A percentile compares a stretch with the other conserved stretches of the same genome.
Evolutionary conservation across 192 early-diverging fungal species (phyloP).

Genomic region (Rhizophlyctis rosea): DNA sequence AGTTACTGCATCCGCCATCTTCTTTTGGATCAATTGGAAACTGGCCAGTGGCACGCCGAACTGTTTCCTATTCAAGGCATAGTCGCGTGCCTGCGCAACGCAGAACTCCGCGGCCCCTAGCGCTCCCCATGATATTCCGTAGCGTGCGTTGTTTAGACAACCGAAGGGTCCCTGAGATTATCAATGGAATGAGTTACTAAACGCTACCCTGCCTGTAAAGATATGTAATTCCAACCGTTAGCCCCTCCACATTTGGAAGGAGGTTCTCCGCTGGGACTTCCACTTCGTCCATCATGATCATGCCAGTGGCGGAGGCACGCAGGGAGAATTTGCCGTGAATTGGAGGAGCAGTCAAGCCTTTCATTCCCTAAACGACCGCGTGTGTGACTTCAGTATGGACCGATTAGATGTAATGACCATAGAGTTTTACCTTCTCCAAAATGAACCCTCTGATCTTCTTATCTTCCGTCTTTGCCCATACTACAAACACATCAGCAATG

Average conservation of each 20-base stretch:
- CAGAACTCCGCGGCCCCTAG: conserved; percentile 94
- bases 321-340: conserved; percentile 97
- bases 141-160: conserved; percentile 96
- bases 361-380: conserved; percentile 62
- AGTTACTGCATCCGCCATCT: conserved; percentile 89
- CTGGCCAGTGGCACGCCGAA: conserved; percentile 89
- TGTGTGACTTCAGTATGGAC: conserved; percentile 9
- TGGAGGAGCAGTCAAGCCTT: conserved; percentile 79
- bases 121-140: conserved; percentile 95
- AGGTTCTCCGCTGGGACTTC: conserved; percentile 87
- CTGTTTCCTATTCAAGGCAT: conserved; percentile 86
- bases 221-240: conserved; percentile 38
- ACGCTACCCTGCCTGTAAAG: not conserved
- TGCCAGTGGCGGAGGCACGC: conserved; percentile 90
- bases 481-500: conserved; percentile 92
- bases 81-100: conserved; percentile 81
- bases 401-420: conserved; percentile 4
- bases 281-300: conserved; percentile 99
- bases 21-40: conserved; percentile 96
- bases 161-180: conserved; percentile 84
- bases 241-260: conserved; percentile 83
- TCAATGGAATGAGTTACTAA: not conserved
- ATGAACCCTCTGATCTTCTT: conserved; percentile 91
- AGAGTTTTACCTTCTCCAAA: conserved; percentile 73
- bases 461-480: conserved; percentile 91